Base-by-base conservation (phyloP, 805 yeast genomes). In the Torulaspora indica region DNA sequence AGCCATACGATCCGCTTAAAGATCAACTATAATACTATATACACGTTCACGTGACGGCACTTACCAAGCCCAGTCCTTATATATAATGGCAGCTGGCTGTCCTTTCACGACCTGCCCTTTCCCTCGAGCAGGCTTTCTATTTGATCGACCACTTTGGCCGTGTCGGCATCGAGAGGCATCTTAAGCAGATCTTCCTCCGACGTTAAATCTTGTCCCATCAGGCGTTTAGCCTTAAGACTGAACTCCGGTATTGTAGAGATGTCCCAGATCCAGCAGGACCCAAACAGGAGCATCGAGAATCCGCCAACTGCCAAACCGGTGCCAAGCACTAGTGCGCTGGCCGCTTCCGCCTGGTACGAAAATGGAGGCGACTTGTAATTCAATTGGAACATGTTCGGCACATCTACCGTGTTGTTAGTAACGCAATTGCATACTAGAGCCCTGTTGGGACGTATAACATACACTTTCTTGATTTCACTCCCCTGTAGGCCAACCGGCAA, bases 291-390 rank as follows among this genome's bases (percentile, higher is more conserved):
- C 87, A 86, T 85, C 1, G 86, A 76, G 54, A 83, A 75, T 0
- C 87, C 77, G 1, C 88, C 75, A 0, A 81, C 74, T 2, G 96
- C 85, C 13, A 90, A 67, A 37, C 84, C 66, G 0, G 95, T 78
- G 1, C 96, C 95, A 32, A 85, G 82, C 0, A 82, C 78, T 2
- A 90, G 87, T 0, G 96, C 96, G 32, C 81, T 79, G 27, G 87
- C 77, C 1, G 96, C 96, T 61, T 89, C 96, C 43, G 79, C 77
- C 49, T 85, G 79, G 60, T 85, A 81, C 24, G 85, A 82, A 57
- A 82, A 84, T n/a, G 79, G 72, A 4, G 96, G 96, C 2, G 95
- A 95, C 45, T 78, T 75, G 56, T 88, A 91, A 64, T 89, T 89
- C 9, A 90, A 87, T 55, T 86, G 89, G 65, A 85, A 90, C 55